phyloP scores from a whole-genome alignment of 2,329 filamentous ascomycete genomes.

The Monilinia polystroma region DNA sequence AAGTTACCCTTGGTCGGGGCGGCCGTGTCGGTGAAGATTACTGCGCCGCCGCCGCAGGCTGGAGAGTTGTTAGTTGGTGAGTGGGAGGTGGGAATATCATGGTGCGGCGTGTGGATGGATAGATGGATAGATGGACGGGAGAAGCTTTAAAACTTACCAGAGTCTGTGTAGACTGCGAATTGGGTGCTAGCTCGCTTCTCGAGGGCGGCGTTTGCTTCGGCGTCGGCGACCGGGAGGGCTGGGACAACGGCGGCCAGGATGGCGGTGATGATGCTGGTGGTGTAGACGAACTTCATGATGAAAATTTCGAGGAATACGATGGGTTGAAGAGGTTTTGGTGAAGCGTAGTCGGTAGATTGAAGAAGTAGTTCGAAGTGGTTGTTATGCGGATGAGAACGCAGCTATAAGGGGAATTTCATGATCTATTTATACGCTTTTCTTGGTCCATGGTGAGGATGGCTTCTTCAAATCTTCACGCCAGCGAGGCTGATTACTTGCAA shows the following conservation, averaged over 20 bases:
- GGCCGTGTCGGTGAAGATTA: not conserved
- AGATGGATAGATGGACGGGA: not conserved
- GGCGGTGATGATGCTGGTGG: slow-evolving; percentile 17
- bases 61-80: not conserved
- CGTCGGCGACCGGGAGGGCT: slow-evolving; percentile 3
- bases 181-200: slow-evolving; percentile 11
- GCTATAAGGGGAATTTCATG: not conserved
- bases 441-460: not conserved
- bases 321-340: not conserved
- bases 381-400: not conserved
- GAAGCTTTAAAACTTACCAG: not conserved
- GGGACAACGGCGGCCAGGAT: slow-evolving; percentile 7
- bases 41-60: slow-evolving; percentile 9
- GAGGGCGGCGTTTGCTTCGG: not conserved
- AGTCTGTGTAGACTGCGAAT: slow-evolving; percentile 18
- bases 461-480: not conserved
- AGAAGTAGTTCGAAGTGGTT: not conserved
- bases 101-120: not conserved
- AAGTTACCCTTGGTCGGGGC: slow-evolving; percentile 11
- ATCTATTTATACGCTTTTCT: slow-evolving; percentile 1
- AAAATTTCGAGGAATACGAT: not conserved
- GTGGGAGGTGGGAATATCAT: not conserved
- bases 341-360: not conserved
- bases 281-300: slow-evolving; percentile 21
- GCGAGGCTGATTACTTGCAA: not conserved